These are phyloP conservation scores for Teratosphaeria nubilosa DNA, from an alignment of 2,329 filamentous ascomycete genomes.

Conservation along the genomic window DNA sequence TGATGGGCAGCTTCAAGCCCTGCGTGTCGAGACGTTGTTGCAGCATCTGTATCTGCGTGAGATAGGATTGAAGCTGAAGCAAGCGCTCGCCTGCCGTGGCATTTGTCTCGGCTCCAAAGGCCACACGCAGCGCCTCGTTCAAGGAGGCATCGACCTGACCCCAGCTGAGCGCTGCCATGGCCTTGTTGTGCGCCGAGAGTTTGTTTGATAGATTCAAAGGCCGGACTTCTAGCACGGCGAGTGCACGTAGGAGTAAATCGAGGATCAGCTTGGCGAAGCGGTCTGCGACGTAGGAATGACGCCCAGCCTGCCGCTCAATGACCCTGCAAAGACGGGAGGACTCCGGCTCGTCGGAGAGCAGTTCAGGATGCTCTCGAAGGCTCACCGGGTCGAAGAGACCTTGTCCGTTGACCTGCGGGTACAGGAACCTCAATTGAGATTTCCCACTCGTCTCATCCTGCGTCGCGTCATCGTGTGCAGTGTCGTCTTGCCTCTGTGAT, in stretches of 20 bases:
- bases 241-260: slow-evolving; percentile 9
- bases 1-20: background rate
- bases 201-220: slow-evolving; percentile 1
- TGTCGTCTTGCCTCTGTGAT: background rate
- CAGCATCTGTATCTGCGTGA: background rate
- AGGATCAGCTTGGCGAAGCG: slow-evolving; percentile 10
- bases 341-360: background rate
- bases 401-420: background rate
- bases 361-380: background rate
- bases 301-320: background rate
- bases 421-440: background rate
- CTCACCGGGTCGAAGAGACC: background rate
- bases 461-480: background rate
- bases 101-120: background rate
- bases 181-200: background rate
- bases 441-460: background rate
- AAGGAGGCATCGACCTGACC: slow-evolving; percentile 7
- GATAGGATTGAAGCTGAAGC: background rate
- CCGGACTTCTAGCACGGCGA: slow-evolving; percentile 11
- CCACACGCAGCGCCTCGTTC: background rate
- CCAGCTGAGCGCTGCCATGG: slow-evolving; percentile 2
- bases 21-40: background rate
- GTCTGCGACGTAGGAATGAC: slow-evolving; percentile 7
- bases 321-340: background rate
- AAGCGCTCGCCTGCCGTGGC: background rate